Evolutionary conservation across 345 rosid species (phyloP), one percentile per base, ranked within the genome.

Genomic region (Gynandropsis gynandra): DNA sequence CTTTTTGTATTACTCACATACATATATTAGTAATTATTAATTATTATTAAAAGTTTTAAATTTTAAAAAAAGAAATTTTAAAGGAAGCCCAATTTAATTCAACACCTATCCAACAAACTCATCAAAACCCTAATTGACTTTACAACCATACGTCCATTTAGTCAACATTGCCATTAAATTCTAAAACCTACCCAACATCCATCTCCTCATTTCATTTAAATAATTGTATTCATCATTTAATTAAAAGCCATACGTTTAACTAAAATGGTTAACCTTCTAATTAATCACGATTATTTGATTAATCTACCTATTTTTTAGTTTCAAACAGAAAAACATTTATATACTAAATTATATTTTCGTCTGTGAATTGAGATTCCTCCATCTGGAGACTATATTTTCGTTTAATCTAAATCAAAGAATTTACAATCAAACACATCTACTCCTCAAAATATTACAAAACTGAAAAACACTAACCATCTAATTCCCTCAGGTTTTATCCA

Each of bases 161-260:
- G 70, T 58, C 70, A 65, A 46, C 60, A 52, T 58, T 33, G 39
- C 70, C n/a, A n/a, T n/a, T n/a, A n/a, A n/a, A n/a, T 39, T 36
- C 45, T 37, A 15, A 19, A 20, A 31, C n/a, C 17, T 32, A 39
- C 47, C 54, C 55, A 65, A 65, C 60, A 12, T 48, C 59, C 43
- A 58, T 59, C 60, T 20, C 45, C 54, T 64, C 46, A 36, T 0
- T 18, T 20, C n/a, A n/a, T n/a, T n/a, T n/a, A n/a, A n/a, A n/a
- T n/a, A n/a, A n/a, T n/a, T n/a, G n/a, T n/a, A n/a, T n/a, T n/a
- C n/a, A n/a, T n/a, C n/a, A n/a, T n/a, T n/a, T n/a, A n/a, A n/a
- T n/a, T n/a, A n/a, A n/a, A n/a, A n/a, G n/a, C n/a, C n/a, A n/a
- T n/a, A n/a, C n/a, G n/a, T n/a, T n/a, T n/a, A n/a, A n/a, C n/a